Evolutionary conservation across 2,329 filamentous ascomycete genomes (phyloP), one percentile per base, ranked within the genome.

Genomic region (Trichoderma sp.): DNA sequence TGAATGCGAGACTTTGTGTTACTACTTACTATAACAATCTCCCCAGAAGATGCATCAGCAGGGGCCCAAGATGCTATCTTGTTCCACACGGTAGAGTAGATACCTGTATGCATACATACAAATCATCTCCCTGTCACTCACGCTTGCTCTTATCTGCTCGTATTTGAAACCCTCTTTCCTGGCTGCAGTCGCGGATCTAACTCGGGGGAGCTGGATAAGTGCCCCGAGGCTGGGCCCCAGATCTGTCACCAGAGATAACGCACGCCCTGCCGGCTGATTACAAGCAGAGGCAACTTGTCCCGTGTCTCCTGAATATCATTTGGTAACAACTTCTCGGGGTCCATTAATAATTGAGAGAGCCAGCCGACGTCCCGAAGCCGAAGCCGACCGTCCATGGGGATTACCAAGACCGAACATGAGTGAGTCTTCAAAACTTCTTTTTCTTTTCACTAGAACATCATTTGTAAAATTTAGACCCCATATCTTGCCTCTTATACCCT

Each of bases 241-340:
- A 47, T 66, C 63, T 40, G 53, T 66, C 59, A 31, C 64, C 43
- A 37, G 64, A 58, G 64, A 59, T 59, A 67, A 49, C 64, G 31
- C 49, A 67, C 40, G 37, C 52, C 24, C 37, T 55, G 21, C 35
- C 33, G 29, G 49, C 21, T 55, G 55, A 56, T 21, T 66, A 24
- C n/a, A 52, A 11, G 10, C 33, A 33, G 33, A 58, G 33, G 31
- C 31, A 33, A 6, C n/a, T 58, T 27, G 40, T 13, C 37, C 35
- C 57, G 47, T 27, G 49, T 43, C 61, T 56, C 49, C 31, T 66
- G 37, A 66, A 66, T 40, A 49, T 43, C 49, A 27, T 49, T 55
- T 29, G n/a, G 19, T 35, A 49, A 35, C 27, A 31, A 49, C 11
- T 11, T 19, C 53, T 21, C 47, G 13, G 4, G 31, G 13, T 47